Conservation (phyloP, 1,284 basidiomycete genomes). For the Puccinia horiana region DNA sequence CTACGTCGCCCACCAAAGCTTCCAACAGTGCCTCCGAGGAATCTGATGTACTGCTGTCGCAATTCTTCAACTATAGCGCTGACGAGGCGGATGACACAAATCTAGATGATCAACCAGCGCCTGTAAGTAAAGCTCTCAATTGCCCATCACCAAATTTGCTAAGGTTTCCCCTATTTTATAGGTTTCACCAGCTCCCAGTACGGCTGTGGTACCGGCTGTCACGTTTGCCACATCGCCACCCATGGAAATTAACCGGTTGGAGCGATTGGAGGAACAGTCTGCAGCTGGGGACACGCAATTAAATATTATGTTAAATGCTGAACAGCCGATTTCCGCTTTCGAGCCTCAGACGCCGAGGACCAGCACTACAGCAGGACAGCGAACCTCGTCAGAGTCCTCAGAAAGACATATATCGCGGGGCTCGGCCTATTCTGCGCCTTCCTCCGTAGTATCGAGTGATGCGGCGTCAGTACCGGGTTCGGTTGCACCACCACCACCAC, state of each 20-base stretch:
- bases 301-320: not conserved
- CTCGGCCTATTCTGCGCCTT: constrained; percentile 48
- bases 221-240: constrained; percentile 47
- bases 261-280: not conserved
- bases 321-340: constrained; percentile 1
- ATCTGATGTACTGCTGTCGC: constrained; percentile 10
- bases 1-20: not conserved
- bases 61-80: constrained; percentile 15
- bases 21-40: not conserved
- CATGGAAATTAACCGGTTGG: constrained; percentile 1
- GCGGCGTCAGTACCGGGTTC: constrained; percentile 26
- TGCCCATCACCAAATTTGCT: not conserved
- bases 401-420: constrained; percentile 30
- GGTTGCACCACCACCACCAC: constrained; percentile 44
- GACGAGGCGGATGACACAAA: not conserved
- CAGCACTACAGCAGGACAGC: constrained; percentile 40
- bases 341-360: constrained; percentile 41
- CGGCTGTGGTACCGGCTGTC: constrained; percentile 20
- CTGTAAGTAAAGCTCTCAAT: constrained; percentile 15
- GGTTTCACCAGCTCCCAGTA: constrained; percentile 1
- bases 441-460: constrained; percentile 41
- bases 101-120: not conserved
- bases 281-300: not conserved
- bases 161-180: not conserved
- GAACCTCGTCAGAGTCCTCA: constrained; percentile 43